Evolutionary conservation across 345 rosid species (phyloP).

Genomic region (Brassica carinata): DNA sequence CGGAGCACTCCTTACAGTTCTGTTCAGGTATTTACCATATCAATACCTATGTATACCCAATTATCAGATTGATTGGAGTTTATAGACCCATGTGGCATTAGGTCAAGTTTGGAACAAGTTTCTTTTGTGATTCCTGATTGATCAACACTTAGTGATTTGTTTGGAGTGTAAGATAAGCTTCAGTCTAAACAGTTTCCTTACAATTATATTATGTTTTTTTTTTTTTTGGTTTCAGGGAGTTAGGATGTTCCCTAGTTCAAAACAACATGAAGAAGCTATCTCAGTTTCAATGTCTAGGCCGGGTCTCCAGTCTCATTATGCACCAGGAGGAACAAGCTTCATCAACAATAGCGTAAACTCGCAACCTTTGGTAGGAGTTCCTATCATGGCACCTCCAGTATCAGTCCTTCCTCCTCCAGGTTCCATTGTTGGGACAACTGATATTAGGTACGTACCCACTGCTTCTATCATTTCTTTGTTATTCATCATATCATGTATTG

Average conservation of each 20-base stretch:
- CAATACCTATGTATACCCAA: neutral
- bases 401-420: conserved; percentile 50
- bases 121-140: neutral
- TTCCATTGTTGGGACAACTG: conserved; percentile 62
- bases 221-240: conserved; percentile 43
- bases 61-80: neutral
- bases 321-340: conserved; percentile 42
- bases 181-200: neutral
- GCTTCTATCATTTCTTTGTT: neutral
- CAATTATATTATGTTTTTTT: neutral
- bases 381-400: conserved; percentile 52
- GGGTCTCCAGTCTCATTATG: conserved; percentile 50
- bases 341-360: conserved; percentile 38
- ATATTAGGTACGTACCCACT: conserved; percentile 66
- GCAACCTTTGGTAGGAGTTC: conserved; percentile 56
- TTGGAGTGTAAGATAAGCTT: conserved; percentile 12
- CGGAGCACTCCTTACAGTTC: conserved; percentile 44
- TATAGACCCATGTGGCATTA: conserved; percentile 2
- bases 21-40: conserved; percentile 50
- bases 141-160: conserved; percentile 11
- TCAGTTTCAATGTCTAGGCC: conserved; percentile 49
- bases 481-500: conserved; percentile 3
- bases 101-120: conserved; percentile 17
- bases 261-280: conserved; percentile 49
- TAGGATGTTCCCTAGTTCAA: conserved; percentile 54